These are phyloP conservation scores for Bimuria novae-zelandiae DNA, from an alignment of 2,329 filamentous ascomycete species.

Conservation along the genomic window DNA sequence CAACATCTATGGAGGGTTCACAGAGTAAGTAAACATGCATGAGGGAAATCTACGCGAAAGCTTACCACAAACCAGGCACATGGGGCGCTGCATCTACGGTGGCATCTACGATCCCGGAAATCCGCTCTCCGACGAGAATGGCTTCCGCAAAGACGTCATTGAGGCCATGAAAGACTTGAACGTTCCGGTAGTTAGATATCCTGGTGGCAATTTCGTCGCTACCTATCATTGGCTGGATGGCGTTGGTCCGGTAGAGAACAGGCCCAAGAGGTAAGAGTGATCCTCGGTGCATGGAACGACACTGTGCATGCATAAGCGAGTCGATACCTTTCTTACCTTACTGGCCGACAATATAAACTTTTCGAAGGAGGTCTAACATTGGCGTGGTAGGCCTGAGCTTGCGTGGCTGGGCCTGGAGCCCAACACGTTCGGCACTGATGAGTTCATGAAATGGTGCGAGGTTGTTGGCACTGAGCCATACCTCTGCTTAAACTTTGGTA, in stretches of 20 bases:
- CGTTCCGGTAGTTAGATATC: constrained; percentile 78
- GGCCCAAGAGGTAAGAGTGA: constrained; percentile 58
- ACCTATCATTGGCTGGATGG: constrained; percentile 88
- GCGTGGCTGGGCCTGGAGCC: constrained; percentile 78
- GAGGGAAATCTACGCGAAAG: constrained; percentile 10
- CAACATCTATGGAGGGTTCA: constrained; percentile 84
- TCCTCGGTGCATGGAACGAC: neutral
- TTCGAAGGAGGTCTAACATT: constrained; percentile 12
- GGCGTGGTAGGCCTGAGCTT: constrained; percentile 64
- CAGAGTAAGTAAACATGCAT: constrained; percentile 62
- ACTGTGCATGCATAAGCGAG: neutral
- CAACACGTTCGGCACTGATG: constrained; percentile 83
- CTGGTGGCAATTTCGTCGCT: constrained; percentile 82
- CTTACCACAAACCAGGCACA: constrained; percentile 63
- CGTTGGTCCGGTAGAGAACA: constrained; percentile 71
- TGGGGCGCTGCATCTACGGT: constrained; percentile 87
- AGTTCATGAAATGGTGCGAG: constrained; percentile 83
- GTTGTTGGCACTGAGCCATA: constrained; percentile 77
- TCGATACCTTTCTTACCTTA: neutral
- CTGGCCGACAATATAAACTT: neutral
- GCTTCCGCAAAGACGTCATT: constrained; percentile 80
- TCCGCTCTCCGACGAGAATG: constrained; percentile 71
- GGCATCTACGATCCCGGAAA: constrained; percentile 82
- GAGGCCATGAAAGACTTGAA: constrained; percentile 73
- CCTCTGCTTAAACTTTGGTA: constrained; percentile 80